These are phyloP conservation scores for Petrea volubilis DNA, from an alignment of 257 asterid species.

Conservation along the genomic window DNA sequence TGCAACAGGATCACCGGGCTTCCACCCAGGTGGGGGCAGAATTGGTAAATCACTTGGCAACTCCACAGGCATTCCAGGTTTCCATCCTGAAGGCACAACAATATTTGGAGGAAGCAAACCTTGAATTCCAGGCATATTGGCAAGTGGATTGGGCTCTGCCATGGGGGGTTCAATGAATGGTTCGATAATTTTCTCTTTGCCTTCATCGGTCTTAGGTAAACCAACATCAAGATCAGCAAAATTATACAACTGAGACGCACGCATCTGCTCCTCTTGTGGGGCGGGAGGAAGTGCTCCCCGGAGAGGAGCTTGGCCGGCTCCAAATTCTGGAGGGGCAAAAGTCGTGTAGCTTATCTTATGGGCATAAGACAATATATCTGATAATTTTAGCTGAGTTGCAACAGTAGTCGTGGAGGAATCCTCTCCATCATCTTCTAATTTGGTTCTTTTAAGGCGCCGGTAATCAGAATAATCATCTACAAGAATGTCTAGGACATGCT, in stretches of 20 bases:
- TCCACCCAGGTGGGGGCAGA: slow-evolving; percentile 92
- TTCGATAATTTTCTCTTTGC: slow-evolving; percentile 57
- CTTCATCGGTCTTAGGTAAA: slow-evolving; percentile 65
- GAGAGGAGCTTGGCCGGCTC: slow-evolving; percentile 82
- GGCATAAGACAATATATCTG: slow-evolving; percentile 77
- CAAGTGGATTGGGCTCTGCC: slow-evolving; percentile 38
- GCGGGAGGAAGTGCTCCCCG: slow-evolving; percentile 96
- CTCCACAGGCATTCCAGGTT: slow-evolving; percentile 95
- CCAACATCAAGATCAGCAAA: slow-evolving; percentile 80
- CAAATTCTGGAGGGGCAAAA: slow-evolving; percentile 93
- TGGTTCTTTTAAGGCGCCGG: slow-evolving; percentile 64
- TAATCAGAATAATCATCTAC: slow-evolving; percentile 87
- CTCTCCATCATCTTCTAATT: slow-evolving; percentile 36
- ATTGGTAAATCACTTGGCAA: slow-evolving; percentile 73
- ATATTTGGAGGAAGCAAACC: slow-evolving; percentile 65
- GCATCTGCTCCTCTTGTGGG: slow-evolving; percentile 98
- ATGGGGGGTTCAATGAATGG: slow-evolving; percentile 53
- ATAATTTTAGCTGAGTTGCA: slow-evolving; percentile 64
- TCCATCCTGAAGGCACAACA: slow-evolving; percentile 85
- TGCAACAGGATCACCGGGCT: slow-evolving; percentile 83
- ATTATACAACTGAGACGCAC: slow-evolving; percentile 72
- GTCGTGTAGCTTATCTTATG: slow-evolving; percentile 92
- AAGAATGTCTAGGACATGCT: slow-evolving; percentile 71
- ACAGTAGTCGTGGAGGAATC: slow-evolving; percentile 64
- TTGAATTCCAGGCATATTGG: slow-evolving; percentile 42